A percentile compares a stretch with the other conserved stretches of the same genome.
Evolutionary conservation across 257 asterid species (phyloP).

Genomic region (Misopates orontium): DNA sequence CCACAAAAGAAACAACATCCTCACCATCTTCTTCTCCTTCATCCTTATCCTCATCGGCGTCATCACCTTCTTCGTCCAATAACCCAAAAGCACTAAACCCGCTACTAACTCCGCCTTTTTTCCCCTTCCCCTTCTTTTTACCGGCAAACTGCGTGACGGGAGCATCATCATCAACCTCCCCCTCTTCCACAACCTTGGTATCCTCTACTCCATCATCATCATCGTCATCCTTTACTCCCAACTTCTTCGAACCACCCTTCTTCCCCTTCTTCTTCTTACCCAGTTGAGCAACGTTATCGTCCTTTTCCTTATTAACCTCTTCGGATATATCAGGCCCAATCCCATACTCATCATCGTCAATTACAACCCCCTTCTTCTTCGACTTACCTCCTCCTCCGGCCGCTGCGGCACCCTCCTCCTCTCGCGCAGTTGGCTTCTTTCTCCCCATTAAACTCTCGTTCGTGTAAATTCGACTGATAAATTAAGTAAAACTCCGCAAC

Average conservation of each 20-base stretch:
- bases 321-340: slow-evolving; percentile 67
- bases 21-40: slow-evolving; percentile 33
- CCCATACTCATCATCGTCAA: slow-evolving; percentile 73
- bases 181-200: slow-evolving; percentile 34
- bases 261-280: slow-evolving; percentile 63
- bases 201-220: slow-evolving; percentile 48
- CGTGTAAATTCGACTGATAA: slow-evolving; percentile 37
- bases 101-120: slow-evolving; percentile 46
- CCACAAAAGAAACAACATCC: slow-evolving; percentile 25
- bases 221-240: slow-evolving; percentile 38
- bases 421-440: slow-evolving; percentile 63
- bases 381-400: slow-evolving; percentile 63
- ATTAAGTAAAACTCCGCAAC: slow-evolving; percentile 26
- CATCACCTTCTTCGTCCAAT: slow-evolving; percentile 56
- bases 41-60: slow-evolving; percentile 34
- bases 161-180: slow-evolving; percentile 51
- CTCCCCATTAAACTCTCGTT: slow-evolving; percentile 60
- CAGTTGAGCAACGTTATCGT: slow-evolving; percentile 47
- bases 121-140: slow-evolving; percentile 68
- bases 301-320: slow-evolving; percentile 49
- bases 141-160: slow-evolving; percentile 43
- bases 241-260: slow-evolving; percentile 51
- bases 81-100: slow-evolving; percentile 50
- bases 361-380: slow-evolving; percentile 60
- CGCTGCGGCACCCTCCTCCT: slow-evolving; percentile 48